These are phyloP conservation scores for Avicennia marina DNA, from an alignment of 257 asterid species.

Conservation along the genomic window DNA sequence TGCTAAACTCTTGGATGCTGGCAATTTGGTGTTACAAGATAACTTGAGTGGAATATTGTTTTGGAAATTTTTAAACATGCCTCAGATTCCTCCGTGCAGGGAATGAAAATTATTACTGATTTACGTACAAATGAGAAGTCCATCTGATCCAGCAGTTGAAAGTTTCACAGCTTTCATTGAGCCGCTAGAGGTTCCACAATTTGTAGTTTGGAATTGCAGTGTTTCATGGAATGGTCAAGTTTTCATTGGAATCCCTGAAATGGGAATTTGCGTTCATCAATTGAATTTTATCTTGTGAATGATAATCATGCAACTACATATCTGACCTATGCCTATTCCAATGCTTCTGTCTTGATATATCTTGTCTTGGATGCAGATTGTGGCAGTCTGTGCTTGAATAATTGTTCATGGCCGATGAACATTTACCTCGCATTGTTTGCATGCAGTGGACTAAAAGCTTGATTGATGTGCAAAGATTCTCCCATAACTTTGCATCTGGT, in stretches of 20 bases:
- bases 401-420: slow-evolving; percentile 16
- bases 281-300: slow-evolving; percentile 26
- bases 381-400: slow-evolving; percentile 11
- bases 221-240: slow-evolving; percentile 38
- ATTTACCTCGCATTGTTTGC: slow-evolving; percentile 16
- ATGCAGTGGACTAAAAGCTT: slow-evolving; percentile 15
- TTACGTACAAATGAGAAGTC: slow-evolving; percentile 21
- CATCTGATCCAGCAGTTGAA: slow-evolving; percentile 42
- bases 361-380: slow-evolving; percentile 15
- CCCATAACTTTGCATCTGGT: slow-evolving; percentile 6
- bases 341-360: slow-evolving; percentile 15
- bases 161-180: slow-evolving; percentile 30
- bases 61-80: slow-evolving; percentile 16
- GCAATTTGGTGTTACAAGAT: slow-evolving; percentile 27
- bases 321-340: slow-evolving; percentile 16
- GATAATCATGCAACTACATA: slow-evolving; percentile 6
- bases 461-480: slow-evolving; percentile 16
- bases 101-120: slow-evolving; percentile 10
- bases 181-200: slow-evolving; percentile 4
- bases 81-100: slow-evolving; percentile 10
- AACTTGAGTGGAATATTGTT: not conserved
- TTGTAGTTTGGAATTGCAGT: slow-evolving; percentile 20
- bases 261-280: not conserved
- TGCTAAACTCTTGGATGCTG: slow-evolving; percentile 27
- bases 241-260: slow-evolving; percentile 30